phyloP scores from a whole-genome alignment of 495 filamentous ascomycete species.

The Aspergillus egyptiacus region DNA sequence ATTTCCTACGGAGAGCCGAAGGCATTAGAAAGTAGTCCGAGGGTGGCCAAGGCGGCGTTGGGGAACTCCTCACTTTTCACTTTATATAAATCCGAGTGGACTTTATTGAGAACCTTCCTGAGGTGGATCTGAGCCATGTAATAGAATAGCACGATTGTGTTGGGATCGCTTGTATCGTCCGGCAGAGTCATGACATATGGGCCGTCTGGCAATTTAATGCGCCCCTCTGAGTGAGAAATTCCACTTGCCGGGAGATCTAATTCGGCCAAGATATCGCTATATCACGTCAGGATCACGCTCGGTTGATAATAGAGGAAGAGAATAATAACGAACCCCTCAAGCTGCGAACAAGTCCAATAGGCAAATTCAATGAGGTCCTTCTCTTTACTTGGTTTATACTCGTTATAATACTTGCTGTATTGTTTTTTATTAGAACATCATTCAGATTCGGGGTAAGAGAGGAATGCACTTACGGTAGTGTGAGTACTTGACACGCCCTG shows the following conservation, averaged over 20 bases:
- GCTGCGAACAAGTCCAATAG: constrained; percentile 90
- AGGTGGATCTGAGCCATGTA: constrained; percentile 84
- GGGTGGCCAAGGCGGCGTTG: background rate
- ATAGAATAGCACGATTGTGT: constrained; percentile 58
- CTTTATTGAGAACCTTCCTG: constrained; percentile 75
- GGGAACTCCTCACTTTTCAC: constrained; percentile 42
- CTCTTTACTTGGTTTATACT: constrained; percentile 19
- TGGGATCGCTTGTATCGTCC: constrained; percentile 29
- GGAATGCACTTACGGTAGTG: constrained; percentile 61
- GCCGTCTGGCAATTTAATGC: constrained; percentile 57
- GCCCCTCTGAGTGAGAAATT: constrained; percentile 64
- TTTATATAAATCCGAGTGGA: constrained; percentile 76
- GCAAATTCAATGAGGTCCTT: constrained; percentile 63
- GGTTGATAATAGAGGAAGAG: no score
- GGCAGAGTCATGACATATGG: constrained; percentile 28
- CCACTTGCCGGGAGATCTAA: constrained; percentile 74
- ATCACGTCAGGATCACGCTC: no score
- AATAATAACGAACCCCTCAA: constrained; percentile 66
- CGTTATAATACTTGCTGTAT: constrained; percentile 31
- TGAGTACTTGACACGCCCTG: constrained; percentile 65
- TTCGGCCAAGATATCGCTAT: constrained; percentile 87
- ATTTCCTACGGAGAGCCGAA: constrained; percentile 15
- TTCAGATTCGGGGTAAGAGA: background rate
- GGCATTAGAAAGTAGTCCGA: background rate
- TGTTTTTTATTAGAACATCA: background rate